Conservation (phyloP, 2,329 filamentous ascomycete species). For the Alternaria angustiovoidea region DNA sequence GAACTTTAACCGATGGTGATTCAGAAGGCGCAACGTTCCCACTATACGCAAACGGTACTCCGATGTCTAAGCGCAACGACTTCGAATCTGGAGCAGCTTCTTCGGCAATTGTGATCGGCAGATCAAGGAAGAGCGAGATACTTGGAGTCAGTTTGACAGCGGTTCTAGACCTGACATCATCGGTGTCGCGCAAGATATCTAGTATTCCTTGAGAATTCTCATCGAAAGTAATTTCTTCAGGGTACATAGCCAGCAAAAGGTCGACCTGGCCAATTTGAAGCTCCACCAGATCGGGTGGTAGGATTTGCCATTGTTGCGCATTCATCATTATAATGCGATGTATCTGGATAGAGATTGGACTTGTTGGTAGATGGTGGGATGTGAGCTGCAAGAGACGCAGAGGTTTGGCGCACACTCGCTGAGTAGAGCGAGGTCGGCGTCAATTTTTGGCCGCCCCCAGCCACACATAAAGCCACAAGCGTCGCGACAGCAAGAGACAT, state of each 20-base stretch:
- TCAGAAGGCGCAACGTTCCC: constrained; percentile 19
- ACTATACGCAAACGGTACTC: constrained; percentile 27
- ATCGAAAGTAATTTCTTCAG: constrained; percentile 29
- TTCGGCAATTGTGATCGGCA: constrained; percentile 14
- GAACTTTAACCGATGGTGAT: constrained; percentile 29
- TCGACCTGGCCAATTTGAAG: constrained; percentile 42
- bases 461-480: constrained; percentile 8
- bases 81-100: background rate
- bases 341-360: background rate
- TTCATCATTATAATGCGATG: background rate
- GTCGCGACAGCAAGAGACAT: background rate
- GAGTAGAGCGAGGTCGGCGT: constrained; percentile 10
- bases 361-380: background rate
- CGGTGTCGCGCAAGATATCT: constrained; percentile 17
- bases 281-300: constrained; percentile 36
- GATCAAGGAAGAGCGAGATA: constrained; percentile 21
- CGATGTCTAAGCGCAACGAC: constrained; percentile 29
- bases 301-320: constrained; percentile 22
- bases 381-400: background rate
- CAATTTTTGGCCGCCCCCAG: constrained; percentile 16
- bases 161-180: background rate
- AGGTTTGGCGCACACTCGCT: background rate
- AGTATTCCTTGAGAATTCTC: constrained; percentile 14
- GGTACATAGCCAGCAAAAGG: constrained; percentile 41
- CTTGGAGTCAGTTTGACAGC: constrained; percentile 10